Percentiles rank a stretch among this genome's conserved stretches.
phyloP scores from a whole-genome alignment of 495 filamentous ascomycete genomes.

The Ramalina peruviana region DNA sequence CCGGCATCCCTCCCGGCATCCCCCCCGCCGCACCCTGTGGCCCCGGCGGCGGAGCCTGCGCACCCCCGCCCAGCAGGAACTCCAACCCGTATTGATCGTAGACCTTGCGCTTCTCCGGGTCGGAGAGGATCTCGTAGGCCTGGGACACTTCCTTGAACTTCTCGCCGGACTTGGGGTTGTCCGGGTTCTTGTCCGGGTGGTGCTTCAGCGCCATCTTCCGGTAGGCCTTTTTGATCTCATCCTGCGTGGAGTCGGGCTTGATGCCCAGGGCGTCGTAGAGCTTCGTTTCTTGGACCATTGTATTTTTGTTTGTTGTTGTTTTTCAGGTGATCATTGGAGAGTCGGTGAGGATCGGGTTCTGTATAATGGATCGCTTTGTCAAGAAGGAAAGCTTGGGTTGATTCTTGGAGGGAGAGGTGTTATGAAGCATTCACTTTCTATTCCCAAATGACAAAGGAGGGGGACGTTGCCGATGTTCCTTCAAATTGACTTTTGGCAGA shows the following conservation, averaged over 20 bases:
- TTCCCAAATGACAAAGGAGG: neutral
- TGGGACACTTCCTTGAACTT: constrained; percentile 94
- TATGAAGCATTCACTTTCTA: neutral
- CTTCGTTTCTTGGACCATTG: constrained; percentile 78
- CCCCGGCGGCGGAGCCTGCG: constrained; percentile 47
- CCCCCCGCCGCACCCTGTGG: constrained; percentile 39
- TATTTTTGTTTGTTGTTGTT: constrained; percentile 10
- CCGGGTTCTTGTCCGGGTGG: constrained; percentile 96
- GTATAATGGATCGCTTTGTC: no score
- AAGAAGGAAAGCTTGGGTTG: no score
- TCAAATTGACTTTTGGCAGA: neutral
- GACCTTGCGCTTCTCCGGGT: constrained; percentile 90
- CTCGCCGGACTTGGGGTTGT: constrained; percentile 67
- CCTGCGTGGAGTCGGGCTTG: constrained; percentile 66
- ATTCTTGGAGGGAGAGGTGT: no score
- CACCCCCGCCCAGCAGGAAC: constrained; percentile 74
- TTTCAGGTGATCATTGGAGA: no score
- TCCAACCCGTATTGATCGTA: constrained; percentile 95
- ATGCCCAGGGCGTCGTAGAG: constrained; percentile 67
- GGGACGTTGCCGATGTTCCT: neutral
- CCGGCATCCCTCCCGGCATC: constrained; percentile 39
- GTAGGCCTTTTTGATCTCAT: constrained; percentile 97
- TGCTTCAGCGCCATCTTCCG: constrained; percentile 80
- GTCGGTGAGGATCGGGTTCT: no score
- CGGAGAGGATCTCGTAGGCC: constrained; percentile 93